Evolutionary conservation across 2,329 filamentous ascomycete species (phyloP).

Genomic region (Cordyceps cateniannulata): DNA sequence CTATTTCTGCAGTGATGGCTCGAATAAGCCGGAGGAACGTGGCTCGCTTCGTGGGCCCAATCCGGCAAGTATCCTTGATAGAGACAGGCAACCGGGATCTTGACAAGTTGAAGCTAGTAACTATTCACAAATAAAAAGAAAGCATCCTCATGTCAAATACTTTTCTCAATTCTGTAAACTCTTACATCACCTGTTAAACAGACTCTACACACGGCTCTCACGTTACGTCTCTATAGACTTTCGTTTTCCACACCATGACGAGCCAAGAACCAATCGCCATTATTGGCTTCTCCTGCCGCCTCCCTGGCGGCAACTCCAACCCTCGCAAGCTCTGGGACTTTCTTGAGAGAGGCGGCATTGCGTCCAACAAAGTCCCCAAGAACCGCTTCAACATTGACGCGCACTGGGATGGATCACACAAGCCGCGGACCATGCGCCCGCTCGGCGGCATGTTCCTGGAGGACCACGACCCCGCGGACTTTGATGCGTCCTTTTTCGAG

Average conservation of each 20-base stretch:
- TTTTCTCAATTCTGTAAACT: background rate
- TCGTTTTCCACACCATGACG: background rate
- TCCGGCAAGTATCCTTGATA: background rate
- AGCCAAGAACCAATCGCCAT: slow-evolving; percentile 29
- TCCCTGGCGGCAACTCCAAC: slow-evolving; percentile 31
- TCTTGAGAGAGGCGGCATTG: slow-evolving; percentile 25
- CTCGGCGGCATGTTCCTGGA: slow-evolving; percentile 8
- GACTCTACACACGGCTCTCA: background rate
- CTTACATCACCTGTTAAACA: background rate
- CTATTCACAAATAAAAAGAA: background rate
- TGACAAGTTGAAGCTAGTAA: background rate
- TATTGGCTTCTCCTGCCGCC: slow-evolving; percentile 35
- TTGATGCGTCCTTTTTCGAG: slow-evolving; percentile 1
- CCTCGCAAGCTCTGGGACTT: slow-evolving; percentile 30
- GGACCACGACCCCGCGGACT: background rate
- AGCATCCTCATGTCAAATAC: background rate
- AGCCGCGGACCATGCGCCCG: slow-evolving; percentile 1
- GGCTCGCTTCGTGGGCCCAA: background rate
- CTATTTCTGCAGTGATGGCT: background rate
- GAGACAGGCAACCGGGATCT: background rate
- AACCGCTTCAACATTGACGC: slow-evolving; percentile 2
- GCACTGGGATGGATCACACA: slow-evolving; percentile 4
- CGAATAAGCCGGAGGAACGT: background rate
- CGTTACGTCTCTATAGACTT: slow-evolving; percentile 1
- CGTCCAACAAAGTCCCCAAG: slow-evolving; percentile 20